Evolutionary conservation across 148 eudicot species (phyloP), one percentile per base, ranked within the genome.

Genomic region (Spergularia bocconei): DNA sequence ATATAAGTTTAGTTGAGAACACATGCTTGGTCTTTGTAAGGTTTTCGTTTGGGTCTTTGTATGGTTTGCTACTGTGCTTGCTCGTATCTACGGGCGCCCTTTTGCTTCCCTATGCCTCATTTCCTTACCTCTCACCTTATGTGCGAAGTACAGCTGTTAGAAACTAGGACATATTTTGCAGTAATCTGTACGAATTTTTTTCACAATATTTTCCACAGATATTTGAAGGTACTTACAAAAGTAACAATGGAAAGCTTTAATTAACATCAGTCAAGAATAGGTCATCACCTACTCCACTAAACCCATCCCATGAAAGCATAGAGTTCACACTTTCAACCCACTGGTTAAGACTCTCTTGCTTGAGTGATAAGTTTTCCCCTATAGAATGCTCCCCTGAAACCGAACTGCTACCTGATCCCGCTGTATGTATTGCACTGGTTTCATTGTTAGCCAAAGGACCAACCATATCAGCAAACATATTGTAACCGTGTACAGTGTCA

Each of bases 271-370:
- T 69, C 57, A 69, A 52, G 72, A 69, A 69, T 53, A 69, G 57
- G 36, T 69, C 60, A 69, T 69, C 60, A 52, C 29, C 72, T 69
- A 69, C 14, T 69, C 47, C 72, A 69, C 15, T 52, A 52, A 69
- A 69, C 20, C 59, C 72, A 13, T 53, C 72, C 72, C 72, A 69
- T 52, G 72, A 69, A 23, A 69, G n/a, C 16, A 69, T 69, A 51
- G 72, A 52, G 9, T 69, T 69, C 13, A 29, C 59, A 69, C 44
- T 52, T 19, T 69, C 60, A 16, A 69, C 72, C 72, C 72, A 69
- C 57, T 33, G 72, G 60, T 69, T 52, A 1, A 69, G 41, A 6
- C 20, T 23, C 72, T 52, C 72, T 69, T 69, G 72, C 72, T 52
- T 69, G 44, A 29, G 60, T n/a, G 21, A 16, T 25, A 38, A 51